A percentile compares a stretch with the other conserved stretches of the same genome.
phyloP scores from a whole-genome alignment of 345 rosid species.

The Moricandia moricandioides region DNA sequence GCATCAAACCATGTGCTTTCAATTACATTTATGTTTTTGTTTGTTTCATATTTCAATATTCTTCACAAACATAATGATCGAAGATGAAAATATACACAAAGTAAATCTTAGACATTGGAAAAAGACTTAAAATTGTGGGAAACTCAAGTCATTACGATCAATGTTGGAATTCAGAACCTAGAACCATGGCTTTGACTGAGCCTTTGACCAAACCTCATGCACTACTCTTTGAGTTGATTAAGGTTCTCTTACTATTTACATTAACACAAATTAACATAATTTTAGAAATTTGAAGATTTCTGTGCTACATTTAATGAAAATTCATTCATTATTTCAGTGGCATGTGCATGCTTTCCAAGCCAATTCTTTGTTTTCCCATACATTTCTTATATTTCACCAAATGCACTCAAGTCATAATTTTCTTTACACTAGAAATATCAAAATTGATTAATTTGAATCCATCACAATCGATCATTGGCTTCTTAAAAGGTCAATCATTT shows the following conservation, averaged over 20 bases:
- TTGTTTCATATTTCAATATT: background rate
- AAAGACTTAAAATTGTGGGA: background rate
- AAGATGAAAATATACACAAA: background rate
- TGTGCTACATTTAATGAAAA: background rate
- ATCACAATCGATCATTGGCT: background rate
- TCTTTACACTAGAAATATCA: background rate
- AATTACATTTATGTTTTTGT: background rate
- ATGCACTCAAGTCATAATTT: background rate
- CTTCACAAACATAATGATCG: background rate
- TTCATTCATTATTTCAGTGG: background rate
- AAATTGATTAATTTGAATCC: background rate
- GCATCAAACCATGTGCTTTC: conserved; percentile 32
- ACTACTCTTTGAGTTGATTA: background rate
- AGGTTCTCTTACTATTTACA: background rate
- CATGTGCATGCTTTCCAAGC: background rate
- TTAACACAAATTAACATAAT: background rate
- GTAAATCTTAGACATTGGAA: background rate
- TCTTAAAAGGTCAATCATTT: background rate
- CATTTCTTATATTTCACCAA: background rate
- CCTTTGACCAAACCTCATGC: conserved; percentile 21
- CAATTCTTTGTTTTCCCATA: background rate
- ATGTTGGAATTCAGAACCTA: background rate
- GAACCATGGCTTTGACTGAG: background rate
- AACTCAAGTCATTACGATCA: background rate
- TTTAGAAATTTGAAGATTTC: background rate